Conservation (phyloP, 1,284 basidiomycete species). For the Moesziomyces sp. region DNA sequence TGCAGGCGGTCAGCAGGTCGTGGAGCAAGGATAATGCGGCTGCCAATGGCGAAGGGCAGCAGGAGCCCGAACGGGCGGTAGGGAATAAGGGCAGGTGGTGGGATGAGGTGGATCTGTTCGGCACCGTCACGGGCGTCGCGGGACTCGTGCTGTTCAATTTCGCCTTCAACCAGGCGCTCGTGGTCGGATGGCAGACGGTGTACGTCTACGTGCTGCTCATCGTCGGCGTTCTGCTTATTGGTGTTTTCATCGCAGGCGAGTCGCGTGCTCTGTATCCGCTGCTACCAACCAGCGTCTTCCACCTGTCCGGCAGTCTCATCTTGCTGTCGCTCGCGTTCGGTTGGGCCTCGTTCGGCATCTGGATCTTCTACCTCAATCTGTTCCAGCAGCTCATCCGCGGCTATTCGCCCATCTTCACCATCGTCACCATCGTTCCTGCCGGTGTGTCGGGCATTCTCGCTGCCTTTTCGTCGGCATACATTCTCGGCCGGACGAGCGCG, state of each 20-base stretch:
- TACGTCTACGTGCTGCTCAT: slow-evolving; percentile 53
- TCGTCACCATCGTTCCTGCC: slow-evolving; percentile 32
- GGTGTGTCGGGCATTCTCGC: slow-evolving; percentile 43
- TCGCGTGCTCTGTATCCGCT: slow-evolving; percentile 36
- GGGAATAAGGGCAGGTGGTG: slow-evolving; percentile 8
- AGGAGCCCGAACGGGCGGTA: not conserved
- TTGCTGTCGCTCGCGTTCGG: slow-evolving; percentile 39
- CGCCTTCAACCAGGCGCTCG: slow-evolving; percentile 54
- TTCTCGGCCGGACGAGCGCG: slow-evolving; percentile 33
- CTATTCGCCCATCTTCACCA: slow-evolving; percentile 20
- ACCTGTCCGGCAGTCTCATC: slow-evolving; percentile 22
- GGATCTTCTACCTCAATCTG: slow-evolving; percentile 38
- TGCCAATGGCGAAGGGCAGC: not conserved
- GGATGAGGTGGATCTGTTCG: slow-evolving; percentile 43
- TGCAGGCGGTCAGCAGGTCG: slow-evolving; percentile 24
- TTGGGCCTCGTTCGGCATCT: slow-evolving; percentile 55
- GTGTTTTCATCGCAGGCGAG: slow-evolving; percentile 40
- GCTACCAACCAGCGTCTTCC: slow-evolving; percentile 47
- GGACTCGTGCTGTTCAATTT: slow-evolving; percentile 57
- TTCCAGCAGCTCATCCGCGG: slow-evolving; percentile 27
- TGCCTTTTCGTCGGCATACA: slow-evolving; percentile 35
- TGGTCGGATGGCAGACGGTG: slow-evolving; percentile 53
- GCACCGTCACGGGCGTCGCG: slow-evolving; percentile 44
- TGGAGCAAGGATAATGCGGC: slow-evolving; percentile 7
- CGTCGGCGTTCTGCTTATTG: slow-evolving; percentile 46